Base-by-base conservation (phyloP, 1,284 basidiomycete genomes). In the Pseudozyma sp. region DNA sequence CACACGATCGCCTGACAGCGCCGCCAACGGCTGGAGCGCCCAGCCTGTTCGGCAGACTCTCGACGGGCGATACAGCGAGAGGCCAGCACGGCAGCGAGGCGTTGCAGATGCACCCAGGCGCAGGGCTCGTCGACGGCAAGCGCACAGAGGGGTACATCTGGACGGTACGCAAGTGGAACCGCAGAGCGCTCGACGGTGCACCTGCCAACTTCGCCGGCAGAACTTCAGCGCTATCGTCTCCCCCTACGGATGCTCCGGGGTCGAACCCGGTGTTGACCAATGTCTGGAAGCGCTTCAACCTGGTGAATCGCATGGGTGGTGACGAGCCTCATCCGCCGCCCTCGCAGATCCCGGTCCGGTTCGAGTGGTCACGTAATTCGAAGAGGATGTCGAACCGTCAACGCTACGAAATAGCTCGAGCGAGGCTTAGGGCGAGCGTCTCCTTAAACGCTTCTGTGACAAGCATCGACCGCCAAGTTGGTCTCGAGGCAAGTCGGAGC, bases 341-440 rank as follows among this genome's bases (percentile, higher is more conserved):
- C 1, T 49, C 58, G 24, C 50, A 72, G 37, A 72, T 84, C 5
- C 58, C 70, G 0, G 59, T 82, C 7, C 74, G 78, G 11, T 77
- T 84, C 61, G 82, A 84, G 48, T 84, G 82, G 82, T 73, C 79
- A 29, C 64, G 80, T 7, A 69, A 79, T 40, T 66, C 67, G 29
- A 53, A 58, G 29, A 61, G 35, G 24, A 11, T 13, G 24, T 45
- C 48, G 5, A 50, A 37, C 2, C 54, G 68, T 9, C 45, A 45
- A n/a, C 42, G 51, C n/a, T 46, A 43, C 8, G 60, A 66, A 37
- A 64, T 67, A 35, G 53, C 54, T 7, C 60, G 62, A n/a, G 75
- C 70, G 1, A 31, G 62, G 35, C 47, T 69, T 5, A 54, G 71
- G 3, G 65, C 68, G 16, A 70, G 68, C 34, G 47, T 43, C 24